Evolutionary conservation across 176 grass and related monocot genomes (phyloP), one percentile per base, ranked within the genome.

Genomic region (Puccinellia tenuiflora): DNA sequence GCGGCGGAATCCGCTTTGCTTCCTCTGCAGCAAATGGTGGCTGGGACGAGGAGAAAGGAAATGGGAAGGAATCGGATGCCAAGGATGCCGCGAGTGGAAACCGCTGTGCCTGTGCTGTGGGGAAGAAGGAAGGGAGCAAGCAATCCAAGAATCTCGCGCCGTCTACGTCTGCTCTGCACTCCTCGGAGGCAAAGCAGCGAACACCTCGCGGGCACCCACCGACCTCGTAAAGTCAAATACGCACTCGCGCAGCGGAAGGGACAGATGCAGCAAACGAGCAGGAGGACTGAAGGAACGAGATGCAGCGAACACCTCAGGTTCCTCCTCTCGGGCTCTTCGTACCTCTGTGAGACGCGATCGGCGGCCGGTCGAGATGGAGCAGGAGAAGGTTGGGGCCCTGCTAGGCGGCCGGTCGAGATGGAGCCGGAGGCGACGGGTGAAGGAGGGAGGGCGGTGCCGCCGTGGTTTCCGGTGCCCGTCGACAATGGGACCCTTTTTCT

Each of bases 11-110:
- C 48, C 45, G 34, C 60, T 78, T 62, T 85, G 62, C 73, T 66
- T 45, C 74, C 13, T 60, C 64, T 6, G 10, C 17, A 9, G 54
- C 11, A 11, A 67, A 80, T 46, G 68, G 48, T 6, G 39, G 65
- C 52, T 20, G 28, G 25, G 46, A 57, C 7, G 57, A 51, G 35
- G 33, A 48, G 75, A 5, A 15, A n/a, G 35, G 16, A 56, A 47
- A 39, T 8, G 53, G 22, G 17, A 68, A 48, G 30, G 87, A 21
- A 85, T 53, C 77, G 16, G 71, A 85, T 85, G 46, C 75, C 37
- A 10, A 77, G 16, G 70, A 85, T 85, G 47, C 75, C 37, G 10
- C 24, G 15, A 29, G 1, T 6, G 47, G 10, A 9, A 15, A 71
- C 37, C 35, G 24, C 10, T 14, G 33, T 2, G 53, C 14, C 14